These are phyloP conservation scores for Laburnicola sp. DNA, from an alignment of 2,329 filamentous ascomycete species.

Conservation along the genomic window DNA sequence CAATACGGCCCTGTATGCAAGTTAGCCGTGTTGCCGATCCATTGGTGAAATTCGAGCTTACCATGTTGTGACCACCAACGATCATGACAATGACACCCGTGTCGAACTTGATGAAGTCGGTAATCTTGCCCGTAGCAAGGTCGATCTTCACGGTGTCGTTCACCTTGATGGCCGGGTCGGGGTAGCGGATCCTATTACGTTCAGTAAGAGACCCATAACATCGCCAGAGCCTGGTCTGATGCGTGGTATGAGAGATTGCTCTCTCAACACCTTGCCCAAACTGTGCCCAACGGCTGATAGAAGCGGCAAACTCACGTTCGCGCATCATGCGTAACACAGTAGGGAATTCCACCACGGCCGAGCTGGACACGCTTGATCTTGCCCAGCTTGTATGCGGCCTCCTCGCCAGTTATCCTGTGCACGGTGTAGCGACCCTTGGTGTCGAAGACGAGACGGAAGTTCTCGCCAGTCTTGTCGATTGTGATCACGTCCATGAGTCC, in stretches of 20 bases:
- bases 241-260: slow-evolving; percentile 71
- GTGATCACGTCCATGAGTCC: slow-evolving; percentile 99
- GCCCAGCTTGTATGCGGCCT: slow-evolving; percentile 99
- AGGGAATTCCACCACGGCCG: slow-evolving; percentile 99
- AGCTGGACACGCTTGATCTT: slow-evolving; percentile 99
- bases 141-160: slow-evolving; percentile 99
- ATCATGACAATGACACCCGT: slow-evolving; percentile 97
- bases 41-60: background rate
- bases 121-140: slow-evolving; percentile 94
- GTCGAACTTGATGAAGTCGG: slow-evolving; percentile 98
- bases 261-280: slow-evolving; percentile 45
- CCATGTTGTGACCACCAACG: slow-evolving; percentile 99
- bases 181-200: slow-evolving; percentile 88
- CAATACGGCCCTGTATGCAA: slow-evolving; percentile 76
- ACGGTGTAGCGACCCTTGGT: slow-evolving; percentile 99
- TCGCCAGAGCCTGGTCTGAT: slow-evolving; percentile 98
- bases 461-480: slow-evolving; percentile 99
- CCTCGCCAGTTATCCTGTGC: slow-evolving; percentile 97
- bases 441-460: slow-evolving; percentile 99
- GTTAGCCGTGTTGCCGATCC: background rate
- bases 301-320: slow-evolving; percentile 99
- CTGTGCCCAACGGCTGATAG: slow-evolving; percentile 97
- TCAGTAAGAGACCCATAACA: slow-evolving; percentile 48
- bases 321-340: slow-evolving; percentile 99
- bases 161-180: slow-evolving; percentile 97